phyloP scores from a whole-genome alignment of 495 filamentous ascomycete genomes.

The Patellaria atrata region DNA sequence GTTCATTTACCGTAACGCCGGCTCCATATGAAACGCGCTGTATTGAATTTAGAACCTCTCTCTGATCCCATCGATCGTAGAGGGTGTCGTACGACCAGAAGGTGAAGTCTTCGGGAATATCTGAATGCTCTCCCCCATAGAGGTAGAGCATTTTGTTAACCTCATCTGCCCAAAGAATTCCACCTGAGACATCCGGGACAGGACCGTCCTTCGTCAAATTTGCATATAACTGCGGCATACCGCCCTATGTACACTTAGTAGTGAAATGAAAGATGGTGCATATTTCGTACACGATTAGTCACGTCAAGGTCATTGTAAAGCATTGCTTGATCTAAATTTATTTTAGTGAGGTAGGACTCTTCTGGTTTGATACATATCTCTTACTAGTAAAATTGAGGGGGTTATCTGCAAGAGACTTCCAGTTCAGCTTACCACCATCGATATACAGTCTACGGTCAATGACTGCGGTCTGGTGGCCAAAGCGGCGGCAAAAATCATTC shows the following conservation, averaged over 20 bases:
- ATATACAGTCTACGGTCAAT: conserved; percentile 38
- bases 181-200: conserved; percentile 33
- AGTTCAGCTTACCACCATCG: conserved; percentile 39
- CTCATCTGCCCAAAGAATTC: conserved; percentile 36
- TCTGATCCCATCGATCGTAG: conserved; percentile 29
- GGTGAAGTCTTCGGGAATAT: conserved; percentile 24
- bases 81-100: conserved; percentile 34
- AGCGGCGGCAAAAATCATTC: conserved; percentile 37
- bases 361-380: conserved; percentile 5
- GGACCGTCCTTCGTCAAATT: conserved; percentile 36
- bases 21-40: conserved; percentile 27
- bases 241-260: too few relatives aligned
- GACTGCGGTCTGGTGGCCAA: conserved; percentile 36
- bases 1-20: conserved; percentile 23
- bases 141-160: conserved; percentile 40
- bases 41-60: conserved; percentile 14
- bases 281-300: conserved; percentile 16
- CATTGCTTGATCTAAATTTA: conserved; percentile 28
- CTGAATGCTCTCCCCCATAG: conserved; percentile 37
- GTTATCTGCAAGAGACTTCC: conserved; percentile 31
- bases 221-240: conserved; percentile 36
- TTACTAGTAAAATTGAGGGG: conserved; percentile 35
- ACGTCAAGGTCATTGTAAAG: conserved; percentile 36
- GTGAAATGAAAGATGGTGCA: too few relatives aligned
- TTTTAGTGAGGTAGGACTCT: conserved; percentile 1